These are phyloP conservation scores for Eutypa lata DNA, from an alignment of 2,329 filamentous ascomycete species.

Conservation along the genomic window DNA sequence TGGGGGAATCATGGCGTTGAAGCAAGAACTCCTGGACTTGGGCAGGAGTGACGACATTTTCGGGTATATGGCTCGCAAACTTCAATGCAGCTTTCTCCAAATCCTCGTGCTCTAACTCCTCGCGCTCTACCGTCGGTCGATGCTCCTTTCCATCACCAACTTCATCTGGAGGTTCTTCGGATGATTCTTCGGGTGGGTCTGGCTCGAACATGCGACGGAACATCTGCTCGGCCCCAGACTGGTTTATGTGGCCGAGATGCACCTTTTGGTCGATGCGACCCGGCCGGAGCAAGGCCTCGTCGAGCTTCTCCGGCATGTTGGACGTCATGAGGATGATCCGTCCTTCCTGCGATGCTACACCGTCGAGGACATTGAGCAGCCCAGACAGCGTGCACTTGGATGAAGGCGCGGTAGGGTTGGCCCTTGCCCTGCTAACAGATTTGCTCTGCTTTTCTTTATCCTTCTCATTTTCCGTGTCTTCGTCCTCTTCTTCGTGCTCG, in stretches of 20 bases:
- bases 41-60: constrained; percentile 45
- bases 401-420: constrained; percentile 4
- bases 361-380: constrained; percentile 68
- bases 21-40: constrained; percentile 48
- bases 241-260: constrained; percentile 48
- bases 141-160: no score
- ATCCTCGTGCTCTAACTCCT: constrained; percentile 23
- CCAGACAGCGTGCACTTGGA: constrained; percentile 55
- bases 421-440: not conserved
- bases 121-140: no score
- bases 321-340: constrained; percentile 73
- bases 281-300: constrained; percentile 61
- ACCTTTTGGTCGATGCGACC: constrained; percentile 66
- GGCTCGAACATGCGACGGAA: constrained; percentile 44
- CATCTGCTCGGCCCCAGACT: constrained; percentile 41
- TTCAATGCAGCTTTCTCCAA: constrained; percentile 45
- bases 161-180: not conserved
- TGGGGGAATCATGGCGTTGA: constrained; percentile 22
- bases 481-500: constrained; percentile 8
- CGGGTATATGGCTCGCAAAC: constrained; percentile 52
- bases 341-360: constrained; percentile 66
- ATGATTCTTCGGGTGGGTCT: constrained; percentile 14
- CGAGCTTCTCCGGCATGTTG: constrained; percentile 63
- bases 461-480: constrained; percentile 7
- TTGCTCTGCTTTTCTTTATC: constrained; percentile 5